phyloP scores from a whole-genome alignment of 2,329 filamentous ascomycete species.

The Tolypocladium album region DNA sequence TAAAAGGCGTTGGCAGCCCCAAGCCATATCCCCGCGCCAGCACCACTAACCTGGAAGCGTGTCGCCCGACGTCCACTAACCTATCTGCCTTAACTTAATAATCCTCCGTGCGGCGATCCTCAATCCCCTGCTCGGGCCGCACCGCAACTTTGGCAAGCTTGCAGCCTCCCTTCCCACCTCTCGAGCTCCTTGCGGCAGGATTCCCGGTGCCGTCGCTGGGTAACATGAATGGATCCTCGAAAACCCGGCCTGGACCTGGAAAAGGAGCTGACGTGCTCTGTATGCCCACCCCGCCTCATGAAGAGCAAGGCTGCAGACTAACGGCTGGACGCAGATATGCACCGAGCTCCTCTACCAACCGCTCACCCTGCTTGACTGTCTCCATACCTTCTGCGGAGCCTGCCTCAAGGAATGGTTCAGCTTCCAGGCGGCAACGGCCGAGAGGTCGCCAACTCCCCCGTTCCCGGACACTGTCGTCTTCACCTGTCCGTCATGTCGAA shows the following conservation, averaged over 20 bases:
- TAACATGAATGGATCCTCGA: constrained; percentile 38
- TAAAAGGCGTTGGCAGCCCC: background rate
- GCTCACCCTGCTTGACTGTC: constrained; percentile 81
- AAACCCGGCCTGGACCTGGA: constrained; percentile 61
- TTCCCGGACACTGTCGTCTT: constrained; percentile 44
- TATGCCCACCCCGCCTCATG: constrained; percentile 33
- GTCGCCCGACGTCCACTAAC: background rate
- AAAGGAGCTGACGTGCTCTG: constrained; percentile 90
- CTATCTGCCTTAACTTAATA: too few species aligned
- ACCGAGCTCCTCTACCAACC: constrained; percentile 90
- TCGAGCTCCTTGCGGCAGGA: constrained; percentile 1
- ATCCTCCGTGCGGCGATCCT: background rate
- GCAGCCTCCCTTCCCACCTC: background rate
- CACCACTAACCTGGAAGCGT: background rate
- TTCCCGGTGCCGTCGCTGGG: background rate
- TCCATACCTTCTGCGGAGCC: constrained; percentile 92
- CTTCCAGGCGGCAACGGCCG: constrained; percentile 58
- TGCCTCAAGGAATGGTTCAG: constrained; percentile 95
- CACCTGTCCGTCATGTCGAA: constrained; percentile 89
- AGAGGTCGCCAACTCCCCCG: constrained; percentile 37
- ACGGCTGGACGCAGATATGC: constrained; percentile 61
- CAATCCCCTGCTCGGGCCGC: background rate
- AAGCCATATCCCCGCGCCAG: background rate
- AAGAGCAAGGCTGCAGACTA: background rate
- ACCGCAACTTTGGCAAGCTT: background rate